Conservation (phyloP, 345 rosid species). For the Acer negundo region DNA sequence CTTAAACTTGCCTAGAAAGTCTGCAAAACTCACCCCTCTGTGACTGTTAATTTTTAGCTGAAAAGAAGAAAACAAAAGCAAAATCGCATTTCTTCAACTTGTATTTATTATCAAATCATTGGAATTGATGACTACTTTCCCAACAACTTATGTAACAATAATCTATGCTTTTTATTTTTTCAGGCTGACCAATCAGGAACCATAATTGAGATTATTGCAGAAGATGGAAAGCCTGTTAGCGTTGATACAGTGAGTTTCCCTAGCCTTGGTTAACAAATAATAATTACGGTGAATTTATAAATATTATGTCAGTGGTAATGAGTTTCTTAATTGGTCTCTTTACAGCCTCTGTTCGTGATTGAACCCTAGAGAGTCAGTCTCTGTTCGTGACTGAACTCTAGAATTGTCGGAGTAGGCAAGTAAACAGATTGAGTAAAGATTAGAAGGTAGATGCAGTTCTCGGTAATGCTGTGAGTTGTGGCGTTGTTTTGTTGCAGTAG, state of each 20-base stretch:
- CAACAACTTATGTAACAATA: background rate
- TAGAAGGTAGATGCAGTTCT: constrained; percentile 20
- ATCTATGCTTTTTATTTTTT: constrained; percentile 8
- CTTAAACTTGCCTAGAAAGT: background rate
- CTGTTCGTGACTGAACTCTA: constrained; percentile 74
- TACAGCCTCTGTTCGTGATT: constrained; percentile 79
- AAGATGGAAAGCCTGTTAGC: constrained; percentile 74
- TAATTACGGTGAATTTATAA: background rate
- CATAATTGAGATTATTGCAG: constrained; percentile 66
- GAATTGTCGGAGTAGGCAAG: constrained; percentile 17
- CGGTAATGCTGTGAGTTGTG: constrained; percentile 31
- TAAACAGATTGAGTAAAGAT: constrained; percentile 9
- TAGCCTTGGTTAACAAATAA: background rate
- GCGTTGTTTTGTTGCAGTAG: constrained; percentile 30
- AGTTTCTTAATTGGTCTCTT: constrained; percentile 4
- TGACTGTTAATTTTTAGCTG: background rate
- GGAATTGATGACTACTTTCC: background rate
- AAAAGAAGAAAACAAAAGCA: no score
- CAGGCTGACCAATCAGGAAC: constrained; percentile 88
- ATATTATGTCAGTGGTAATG: background rate
- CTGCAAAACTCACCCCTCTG: background rate
- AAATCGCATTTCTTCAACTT: background rate
- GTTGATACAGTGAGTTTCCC: constrained; percentile 61
- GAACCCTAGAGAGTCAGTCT: constrained; percentile 76
- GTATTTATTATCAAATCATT: background rate